phyloP scores from a whole-genome alignment of 2,329 filamentous ascomycete species.

The Trichophyton rubrum region DNA sequence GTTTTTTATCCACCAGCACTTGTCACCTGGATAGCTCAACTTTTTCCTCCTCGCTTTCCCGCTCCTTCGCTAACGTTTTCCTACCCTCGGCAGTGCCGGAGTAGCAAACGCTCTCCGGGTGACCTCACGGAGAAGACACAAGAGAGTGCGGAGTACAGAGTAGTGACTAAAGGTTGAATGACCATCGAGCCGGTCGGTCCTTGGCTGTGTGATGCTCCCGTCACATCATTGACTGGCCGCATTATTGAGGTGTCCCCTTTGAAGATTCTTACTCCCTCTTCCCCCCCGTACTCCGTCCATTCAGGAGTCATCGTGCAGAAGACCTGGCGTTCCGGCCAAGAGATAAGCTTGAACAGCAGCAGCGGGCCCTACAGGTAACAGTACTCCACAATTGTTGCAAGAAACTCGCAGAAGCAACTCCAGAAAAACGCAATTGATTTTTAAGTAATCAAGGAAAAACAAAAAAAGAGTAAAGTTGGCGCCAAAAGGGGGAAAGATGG shows the following conservation, averaged over 20 bases:
- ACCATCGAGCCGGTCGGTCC: too few relatives aligned
- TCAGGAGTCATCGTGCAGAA: neutral
- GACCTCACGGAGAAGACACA: too few relatives aligned
- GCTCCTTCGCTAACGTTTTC: too few relatives aligned
- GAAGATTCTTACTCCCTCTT: neutral
- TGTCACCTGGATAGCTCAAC: neutral
- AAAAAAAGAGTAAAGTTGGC: neutral
- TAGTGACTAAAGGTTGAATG: too few relatives aligned
- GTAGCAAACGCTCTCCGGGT: too few relatives aligned
- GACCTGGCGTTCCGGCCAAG: neutral
- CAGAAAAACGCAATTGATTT: neutral
- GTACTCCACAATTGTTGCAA: neutral
- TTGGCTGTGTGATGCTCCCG: too few relatives aligned
- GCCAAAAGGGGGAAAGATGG: neutral
- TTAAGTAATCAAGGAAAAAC: neutral
- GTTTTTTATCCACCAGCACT: neutral
- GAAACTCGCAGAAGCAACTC: neutral
- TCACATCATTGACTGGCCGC: too few relatives aligned
- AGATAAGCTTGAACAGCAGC: neutral
- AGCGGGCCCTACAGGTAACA: too few relatives aligned
- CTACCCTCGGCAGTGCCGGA: too few relatives aligned
- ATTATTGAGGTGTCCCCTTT: too few relatives aligned
- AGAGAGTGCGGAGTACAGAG: too few relatives aligned
- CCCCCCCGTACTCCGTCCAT: too few relatives aligned
- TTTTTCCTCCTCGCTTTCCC: neutral